Percentiles rank a stretch among this genome's conserved stretches.
phyloP scores from a whole-genome alignment of 2,329 filamentous ascomycete genomes.

The Gaeumannomyces sp. region DNA sequence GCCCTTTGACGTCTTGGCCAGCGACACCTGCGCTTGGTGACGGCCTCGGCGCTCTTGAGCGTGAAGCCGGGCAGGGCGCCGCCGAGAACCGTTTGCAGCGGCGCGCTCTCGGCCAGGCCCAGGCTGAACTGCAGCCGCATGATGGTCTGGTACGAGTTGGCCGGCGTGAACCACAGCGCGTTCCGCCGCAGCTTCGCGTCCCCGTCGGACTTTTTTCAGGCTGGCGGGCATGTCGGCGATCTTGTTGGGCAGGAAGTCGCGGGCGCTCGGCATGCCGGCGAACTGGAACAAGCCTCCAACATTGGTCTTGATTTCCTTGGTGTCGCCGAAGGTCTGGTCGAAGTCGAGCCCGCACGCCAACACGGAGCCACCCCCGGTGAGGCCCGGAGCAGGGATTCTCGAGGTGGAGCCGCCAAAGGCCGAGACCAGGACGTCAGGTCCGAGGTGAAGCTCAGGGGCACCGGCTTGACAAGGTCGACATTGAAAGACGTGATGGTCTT shows the following conservation, averaged over 20 bases:
- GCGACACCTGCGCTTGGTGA: background rate
- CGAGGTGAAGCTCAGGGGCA: background rate
- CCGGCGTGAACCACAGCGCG: slow-evolving; percentile 3
- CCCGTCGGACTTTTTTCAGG: background rate
- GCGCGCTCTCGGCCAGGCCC: background rate
- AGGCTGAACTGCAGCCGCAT: slow-evolving; percentile 1
- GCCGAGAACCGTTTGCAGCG: background rate
- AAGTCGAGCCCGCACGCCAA: background rate
- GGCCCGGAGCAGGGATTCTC: background rate
- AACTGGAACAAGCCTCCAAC: background rate
- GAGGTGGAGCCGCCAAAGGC: background rate
- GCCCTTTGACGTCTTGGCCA: background rate
- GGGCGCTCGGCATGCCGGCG: background rate
- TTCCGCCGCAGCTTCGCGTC: background rate
- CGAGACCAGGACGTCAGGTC: background rate
- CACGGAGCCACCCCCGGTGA: background rate
- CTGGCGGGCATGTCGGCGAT: background rate
- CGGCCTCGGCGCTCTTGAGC: background rate
- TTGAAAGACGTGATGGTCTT: background rate
- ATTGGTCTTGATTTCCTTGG: background rate
- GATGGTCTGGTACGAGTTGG: background rate
- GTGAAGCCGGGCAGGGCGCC: background rate
- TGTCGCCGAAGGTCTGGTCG: background rate
- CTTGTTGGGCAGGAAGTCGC: background rate
- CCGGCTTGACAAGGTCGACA: background rate